Base-by-base conservation (phyloP, 1,139 yeast genomes). In the Zygosaccharomyces sapae region DNA sequence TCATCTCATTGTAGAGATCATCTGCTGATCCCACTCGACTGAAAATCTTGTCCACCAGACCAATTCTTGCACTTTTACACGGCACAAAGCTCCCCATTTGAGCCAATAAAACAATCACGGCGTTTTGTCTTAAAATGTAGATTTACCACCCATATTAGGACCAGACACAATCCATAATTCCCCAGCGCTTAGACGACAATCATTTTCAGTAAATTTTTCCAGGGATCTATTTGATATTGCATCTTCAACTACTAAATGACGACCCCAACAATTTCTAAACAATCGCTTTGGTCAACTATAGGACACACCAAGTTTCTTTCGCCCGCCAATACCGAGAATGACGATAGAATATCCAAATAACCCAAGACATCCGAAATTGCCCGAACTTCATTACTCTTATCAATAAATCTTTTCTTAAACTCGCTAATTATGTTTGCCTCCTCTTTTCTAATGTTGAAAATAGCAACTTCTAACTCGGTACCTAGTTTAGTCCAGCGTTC, bases 61-160 rank as follows among this genome's bases (percentile, higher is more conserved):
- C 96, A 18, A 92, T 68, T 12, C 69, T 74, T 0, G 96, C 96
- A 18, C 65, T 63, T 5, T 68, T 64, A 1, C 96, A 96, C 0
- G 98, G 97, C 0, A 90, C 95, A 67, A 75, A 90, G 34, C 84
- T 79, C 0, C 98, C 98, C 24, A 87, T 83, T 59, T 92, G 98
- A 0, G 96, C 95, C 56, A 92, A 62, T 39, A 92, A 83, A 0
- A 82, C 83, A 41, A 88, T 86, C 12, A 89, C 68, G 0, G 97
- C 97, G 61, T 84, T 86, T 56, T 90, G 97, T 41, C 97, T 75
- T 43, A 92, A 69, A 59, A 92, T 0, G 97, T 90, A 38, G 96
- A 86, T 61, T 92, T 92, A 0, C 98, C 98, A 3, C 97, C 97
- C 97, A 92, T 92, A 62, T 92, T 92, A 1, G 97, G 97, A 0